Conservation (phyloP, 805 yeast species). For the Huiozyma naganishii region DNA sequence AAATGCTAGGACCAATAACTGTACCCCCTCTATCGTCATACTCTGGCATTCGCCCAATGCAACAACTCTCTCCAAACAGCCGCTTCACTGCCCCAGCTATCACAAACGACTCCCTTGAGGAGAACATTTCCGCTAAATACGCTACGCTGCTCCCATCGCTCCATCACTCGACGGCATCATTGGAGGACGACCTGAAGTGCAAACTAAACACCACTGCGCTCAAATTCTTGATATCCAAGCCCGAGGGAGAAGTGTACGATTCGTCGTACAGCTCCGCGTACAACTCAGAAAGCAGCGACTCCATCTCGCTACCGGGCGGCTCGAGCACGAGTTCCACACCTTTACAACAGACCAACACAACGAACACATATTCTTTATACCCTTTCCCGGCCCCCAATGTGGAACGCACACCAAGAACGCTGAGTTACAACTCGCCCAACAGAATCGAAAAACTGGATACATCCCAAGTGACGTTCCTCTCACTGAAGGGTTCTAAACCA, state of each 20-base stretch:
- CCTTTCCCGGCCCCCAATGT: neutral
- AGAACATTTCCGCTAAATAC: too few species aligned
- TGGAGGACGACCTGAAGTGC: constrained; percentile 15
- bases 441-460: neutral
- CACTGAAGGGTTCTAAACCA: neutral
- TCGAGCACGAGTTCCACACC: neutral
- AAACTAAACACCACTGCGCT: constrained; percentile 12
- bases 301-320: neutral
- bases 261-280: neutral
- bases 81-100: too few species aligned
- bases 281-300: neutral
- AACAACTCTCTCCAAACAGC: too few species aligned
- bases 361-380: neutral
- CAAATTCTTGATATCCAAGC: constrained; percentile 1
- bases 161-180: constrained; percentile 5
- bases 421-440: neutral
- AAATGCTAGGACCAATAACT: too few species aligned
- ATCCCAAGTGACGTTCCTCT: neutral
- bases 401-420: neutral
- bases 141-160: constrained; percentile 13
- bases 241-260: neutral
- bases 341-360: neutral
- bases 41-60: too few species aligned
- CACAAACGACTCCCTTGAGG: too few species aligned
- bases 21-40: too few species aligned